Percentiles rank a stretch among this genome's conserved stretches.
Conservation (phyloP, 345 rosid genomes). For the Salix brachista region DNA sequence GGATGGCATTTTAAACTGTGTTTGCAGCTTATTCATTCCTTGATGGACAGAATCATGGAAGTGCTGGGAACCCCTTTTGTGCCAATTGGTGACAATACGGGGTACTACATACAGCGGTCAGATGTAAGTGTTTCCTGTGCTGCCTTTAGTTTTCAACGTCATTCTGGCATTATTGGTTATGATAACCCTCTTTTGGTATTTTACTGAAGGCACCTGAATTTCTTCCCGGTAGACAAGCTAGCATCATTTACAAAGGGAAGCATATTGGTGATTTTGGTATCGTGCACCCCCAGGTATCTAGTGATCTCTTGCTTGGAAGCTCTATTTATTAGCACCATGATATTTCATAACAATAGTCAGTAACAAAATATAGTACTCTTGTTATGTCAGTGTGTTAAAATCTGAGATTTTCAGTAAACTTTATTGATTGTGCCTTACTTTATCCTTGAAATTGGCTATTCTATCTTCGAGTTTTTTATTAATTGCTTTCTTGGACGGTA, state of each 20-base stretch:
- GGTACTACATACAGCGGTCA: slow-evolving; percentile 58
- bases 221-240: slow-evolving; percentile 78
- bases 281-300: slow-evolving; percentile 73
- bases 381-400: neutral
- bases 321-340: neutral
- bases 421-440: neutral
- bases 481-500: neutral
- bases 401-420: neutral
- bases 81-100: slow-evolving; percentile 44
- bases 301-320: neutral
- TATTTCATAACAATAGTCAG: neutral
- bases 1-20: neutral
- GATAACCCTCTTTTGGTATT: neutral
- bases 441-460: neutral
- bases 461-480: neutral
- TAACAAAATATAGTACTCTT: neutral
- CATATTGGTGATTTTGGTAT: slow-evolving; percentile 71
- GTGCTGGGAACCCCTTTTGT: slow-evolving; percentile 67
- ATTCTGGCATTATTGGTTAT: neutral
- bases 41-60: slow-evolving; percentile 90
- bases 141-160: slow-evolving; percentile 3
- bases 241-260: slow-evolving; percentile 68
- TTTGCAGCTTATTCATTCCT: slow-evolving; percentile 79
- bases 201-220: slow-evolving; percentile 70
- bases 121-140: slow-evolving; percentile 44